A percentile compares a stretch with the other conserved stretches of the same genome.
Evolutionary conservation across 345 rosid genomes (phyloP).

Genomic region (Eucalyptus sp.): DNA sequence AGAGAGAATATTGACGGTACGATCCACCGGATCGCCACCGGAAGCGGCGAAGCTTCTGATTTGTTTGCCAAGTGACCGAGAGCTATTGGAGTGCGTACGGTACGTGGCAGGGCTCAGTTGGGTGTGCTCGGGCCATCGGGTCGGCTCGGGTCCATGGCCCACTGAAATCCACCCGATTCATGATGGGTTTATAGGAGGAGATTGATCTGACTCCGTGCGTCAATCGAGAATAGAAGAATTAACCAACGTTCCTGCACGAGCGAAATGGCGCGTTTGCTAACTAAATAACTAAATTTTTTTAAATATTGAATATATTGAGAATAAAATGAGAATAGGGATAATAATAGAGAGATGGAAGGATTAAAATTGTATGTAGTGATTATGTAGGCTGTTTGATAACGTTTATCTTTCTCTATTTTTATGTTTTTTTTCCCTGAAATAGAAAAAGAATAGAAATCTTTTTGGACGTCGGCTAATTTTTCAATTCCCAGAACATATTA

Average conservation of each 20-base stretch:
- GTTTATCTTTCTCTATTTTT: too few species aligned
- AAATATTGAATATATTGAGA: not conserved
- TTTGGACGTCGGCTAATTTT: too few species aligned
- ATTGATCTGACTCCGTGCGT: not conserved
- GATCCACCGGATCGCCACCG: not conserved
- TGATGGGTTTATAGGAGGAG: not conserved
- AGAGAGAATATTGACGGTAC: not conserved
- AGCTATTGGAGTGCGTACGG: too few species aligned
- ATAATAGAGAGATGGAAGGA: not conserved
- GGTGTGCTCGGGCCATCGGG: not conserved
- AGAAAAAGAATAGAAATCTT: too few species aligned
- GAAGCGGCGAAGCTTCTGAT: not conserved
- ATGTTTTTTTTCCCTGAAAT: fast-evolving
- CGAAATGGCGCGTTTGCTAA: not conserved
- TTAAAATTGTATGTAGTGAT: not conserved
- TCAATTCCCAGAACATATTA: too few species aligned
- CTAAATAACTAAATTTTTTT: not conserved
- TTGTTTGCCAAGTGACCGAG: not conserved
- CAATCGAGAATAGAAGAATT: not conserved
- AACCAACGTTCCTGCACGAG: fast-evolving
- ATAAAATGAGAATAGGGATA: not conserved
- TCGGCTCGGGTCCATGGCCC: not conserved
- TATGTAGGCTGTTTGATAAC: fast-evolving
- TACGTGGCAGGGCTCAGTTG: not conserved
- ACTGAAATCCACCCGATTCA: not conserved